Evolutionary conservation across 768 basidiomycete species (phyloP).

Genomic region (Amanita pallidorosea): DNA sequence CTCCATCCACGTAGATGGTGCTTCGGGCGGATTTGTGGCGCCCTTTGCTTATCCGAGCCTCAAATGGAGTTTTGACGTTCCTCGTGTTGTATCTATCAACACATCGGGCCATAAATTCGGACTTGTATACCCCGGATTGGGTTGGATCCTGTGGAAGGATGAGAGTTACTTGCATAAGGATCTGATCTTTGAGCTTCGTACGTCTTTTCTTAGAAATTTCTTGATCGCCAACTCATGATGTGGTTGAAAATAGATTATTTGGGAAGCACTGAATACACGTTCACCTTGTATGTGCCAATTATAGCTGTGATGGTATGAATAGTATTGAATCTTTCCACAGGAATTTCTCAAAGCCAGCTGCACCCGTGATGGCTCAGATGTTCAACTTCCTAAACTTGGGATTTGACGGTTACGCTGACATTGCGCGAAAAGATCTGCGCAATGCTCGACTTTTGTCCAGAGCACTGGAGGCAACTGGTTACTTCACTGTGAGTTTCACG

Average conservation of each 20-base stretch:
- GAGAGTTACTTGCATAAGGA: constrained; percentile 49
- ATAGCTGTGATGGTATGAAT: background rate
- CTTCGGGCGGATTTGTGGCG: constrained; percentile 53
- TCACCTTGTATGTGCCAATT: constrained; percentile 29
- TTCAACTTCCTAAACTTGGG: constrained; percentile 53
- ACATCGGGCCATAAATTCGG: constrained; percentile 53
- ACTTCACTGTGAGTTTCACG: constrained; percentile 25
- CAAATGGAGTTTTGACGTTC: constrained; percentile 48
- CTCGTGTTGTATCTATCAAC: constrained; percentile 45
- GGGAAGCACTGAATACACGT: constrained; percentile 50
- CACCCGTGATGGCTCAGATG: constrained; percentile 47
- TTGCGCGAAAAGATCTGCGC: constrained; percentile 34
- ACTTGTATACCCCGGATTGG: constrained; percentile 39
- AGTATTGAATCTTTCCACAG: constrained; percentile 11
- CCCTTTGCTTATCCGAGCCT: constrained; percentile 49
- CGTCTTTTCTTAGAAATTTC: constrained; percentile 11
- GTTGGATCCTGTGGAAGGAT: constrained; percentile 55
- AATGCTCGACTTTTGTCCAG: constrained; percentile 48
- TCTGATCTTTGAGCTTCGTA: constrained; percentile 54
- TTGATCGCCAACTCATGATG: background rate
- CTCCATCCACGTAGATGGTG: constrained; percentile 61
- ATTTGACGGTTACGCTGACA: constrained; percentile 39
- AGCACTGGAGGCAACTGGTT: constrained; percentile 40
- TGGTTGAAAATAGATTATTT: constrained; percentile 31
- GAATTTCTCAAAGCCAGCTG: constrained; percentile 49